Conservation (phyloP, 768 basidiomycete genomes). For the Pisolithus albus region DNA sequence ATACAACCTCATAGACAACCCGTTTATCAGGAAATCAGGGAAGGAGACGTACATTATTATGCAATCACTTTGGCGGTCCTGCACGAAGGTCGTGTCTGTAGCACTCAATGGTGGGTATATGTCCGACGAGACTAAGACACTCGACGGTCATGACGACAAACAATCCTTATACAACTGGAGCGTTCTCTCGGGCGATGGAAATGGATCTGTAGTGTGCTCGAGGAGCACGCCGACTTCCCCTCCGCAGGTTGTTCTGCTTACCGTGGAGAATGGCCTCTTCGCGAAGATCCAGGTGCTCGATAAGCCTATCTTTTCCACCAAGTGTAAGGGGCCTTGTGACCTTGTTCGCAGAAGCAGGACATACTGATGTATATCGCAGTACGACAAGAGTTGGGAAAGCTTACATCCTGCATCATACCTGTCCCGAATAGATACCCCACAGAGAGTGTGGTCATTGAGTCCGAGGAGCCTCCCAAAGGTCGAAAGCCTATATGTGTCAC, state of each 20-base stretch:
- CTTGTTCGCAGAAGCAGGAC: neutral
- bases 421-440: conserved; percentile 45
- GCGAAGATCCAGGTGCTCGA: conserved; percentile 37
- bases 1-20: conserved; percentile 36
- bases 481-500: conserved; percentile 41
- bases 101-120: conserved; percentile 36
- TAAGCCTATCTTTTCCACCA: conserved; percentile 31
- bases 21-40: conserved; percentile 30
- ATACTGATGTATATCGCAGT: conserved; percentile 28
- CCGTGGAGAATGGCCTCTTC: conserved; percentile 20
- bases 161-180: conserved; percentile 42
- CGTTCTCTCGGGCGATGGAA: conserved; percentile 45
- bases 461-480: conserved; percentile 13
- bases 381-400: conserved; percentile 30
- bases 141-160: neutral
- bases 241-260: conserved; percentile 44
- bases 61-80: conserved; percentile 49
- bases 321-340: conserved; percentile 29
- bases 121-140: conserved; percentile 21
- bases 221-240: conserved; percentile 44
- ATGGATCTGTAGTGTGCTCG: conserved; percentile 36
- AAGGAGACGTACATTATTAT: conserved; percentile 23
- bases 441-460: conserved; percentile 49
- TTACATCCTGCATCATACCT: conserved; percentile 39
- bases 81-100: conserved; percentile 44